phyloP scores from a whole-genome alignment of 257 asterid genomes.

The Nicotiana tabacum region DNA sequence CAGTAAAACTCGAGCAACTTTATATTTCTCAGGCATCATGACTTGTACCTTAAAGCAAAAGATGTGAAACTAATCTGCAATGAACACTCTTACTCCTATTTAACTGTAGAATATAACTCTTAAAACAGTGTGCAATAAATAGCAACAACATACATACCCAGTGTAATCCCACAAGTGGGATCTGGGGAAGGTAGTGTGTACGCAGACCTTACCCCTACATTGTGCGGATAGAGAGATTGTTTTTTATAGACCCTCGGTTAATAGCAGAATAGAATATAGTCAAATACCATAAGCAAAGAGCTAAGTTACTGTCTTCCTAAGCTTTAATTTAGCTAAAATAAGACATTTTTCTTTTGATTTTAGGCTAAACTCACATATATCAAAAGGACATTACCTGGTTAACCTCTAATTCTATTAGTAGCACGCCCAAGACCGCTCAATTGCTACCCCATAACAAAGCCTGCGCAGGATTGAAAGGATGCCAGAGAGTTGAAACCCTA shows the following conservation, averaged over 20 bases:
- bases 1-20: neutral
- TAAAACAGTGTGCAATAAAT: neutral
- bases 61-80: neutral
- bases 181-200: too few species aligned
- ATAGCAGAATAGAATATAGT: neutral
- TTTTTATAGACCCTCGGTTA: too few species aligned
- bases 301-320: neutral
- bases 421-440: neutral
- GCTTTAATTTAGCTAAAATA: neutral
- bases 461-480: neutral
- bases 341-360: neutral
- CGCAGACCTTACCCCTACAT: too few species aligned
- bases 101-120: neutral
- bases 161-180: too few species aligned
- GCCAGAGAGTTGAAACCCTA: neutral
- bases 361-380: neutral
- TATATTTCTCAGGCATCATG: neutral
- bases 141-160: too few species aligned
- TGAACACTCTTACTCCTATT: neutral
- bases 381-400: neutral
- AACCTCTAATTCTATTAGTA: neutral
- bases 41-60: neutral
- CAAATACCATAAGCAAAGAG: neutral
- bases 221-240: too few species aligned
- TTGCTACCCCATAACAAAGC: neutral